phyloP scores from a whole-genome alignment of 768 basidiomycete species.

The Mycena maculata region DNA sequence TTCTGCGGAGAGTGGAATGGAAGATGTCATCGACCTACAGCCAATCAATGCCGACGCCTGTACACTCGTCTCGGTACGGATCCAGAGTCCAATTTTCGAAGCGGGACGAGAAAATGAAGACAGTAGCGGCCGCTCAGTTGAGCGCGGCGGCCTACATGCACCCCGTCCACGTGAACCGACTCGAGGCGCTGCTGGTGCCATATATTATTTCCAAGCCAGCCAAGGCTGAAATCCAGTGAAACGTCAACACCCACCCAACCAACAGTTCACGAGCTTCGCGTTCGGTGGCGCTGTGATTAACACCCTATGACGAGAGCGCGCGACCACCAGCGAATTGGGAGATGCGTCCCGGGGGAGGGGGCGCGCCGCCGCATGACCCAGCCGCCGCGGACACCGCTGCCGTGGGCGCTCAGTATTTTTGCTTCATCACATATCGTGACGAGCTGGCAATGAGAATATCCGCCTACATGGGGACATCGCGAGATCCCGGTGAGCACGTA shows the following conservation, averaged over 20 bases:
- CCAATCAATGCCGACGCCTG: conserved; percentile 14
- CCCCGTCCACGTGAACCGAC: conserved; percentile 8
- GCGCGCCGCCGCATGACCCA: conserved; percentile 2
- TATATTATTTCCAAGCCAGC: conserved; percentile 3
- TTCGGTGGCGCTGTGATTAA: conserved; percentile 20
- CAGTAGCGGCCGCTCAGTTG: conserved; percentile 3
- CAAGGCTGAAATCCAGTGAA: conserved; percentile 3
- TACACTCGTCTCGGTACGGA: conserved; percentile 5
- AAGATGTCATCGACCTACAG: conserved; percentile 4
- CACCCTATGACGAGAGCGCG: background rate
- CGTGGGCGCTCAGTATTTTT: background rate
- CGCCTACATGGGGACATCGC: conserved; percentile 4
- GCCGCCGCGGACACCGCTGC: background rate
- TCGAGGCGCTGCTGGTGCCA: background rate
- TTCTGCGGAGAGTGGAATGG: conserved; percentile 2
- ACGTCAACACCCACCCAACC: background rate
- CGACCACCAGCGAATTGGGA: background rate
- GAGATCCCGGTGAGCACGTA: background rate
- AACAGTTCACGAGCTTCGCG: background rate
- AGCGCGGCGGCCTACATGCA: background rate
- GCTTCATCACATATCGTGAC: too few species aligned
- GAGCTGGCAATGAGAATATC: background rate
- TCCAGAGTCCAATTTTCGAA: background rate
- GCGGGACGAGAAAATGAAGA: background rate
- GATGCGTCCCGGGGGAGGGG: background rate